Evolutionary conservation across 2,329 filamentous ascomycete species (phyloP), one percentile per base, ranked within the genome.

Genomic region (Thyridium curvatum): DNA sequence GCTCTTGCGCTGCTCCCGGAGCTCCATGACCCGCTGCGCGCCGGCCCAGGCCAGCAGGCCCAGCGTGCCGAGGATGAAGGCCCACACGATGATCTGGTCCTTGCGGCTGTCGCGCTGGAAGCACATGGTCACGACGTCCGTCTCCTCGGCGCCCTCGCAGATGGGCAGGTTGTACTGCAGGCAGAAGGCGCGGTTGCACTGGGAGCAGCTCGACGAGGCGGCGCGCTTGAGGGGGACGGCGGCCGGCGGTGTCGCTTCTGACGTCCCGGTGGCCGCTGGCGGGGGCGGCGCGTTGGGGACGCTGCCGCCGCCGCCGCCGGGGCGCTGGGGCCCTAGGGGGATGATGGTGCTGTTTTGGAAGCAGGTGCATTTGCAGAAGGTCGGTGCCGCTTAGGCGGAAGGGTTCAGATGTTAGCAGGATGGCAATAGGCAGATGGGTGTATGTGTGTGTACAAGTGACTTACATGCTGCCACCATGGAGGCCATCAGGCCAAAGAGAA

Each of bases 361-460:
- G 64, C 79, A 83, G 49, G 77, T 82, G 63, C 79, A 83, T 69
- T 83, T 83, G 68, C 79, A 83, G 56, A 82, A 83, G 2, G 74
- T 76, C 14, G 76, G 77, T 32, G 76, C 71, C 26, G 72, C 77
- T 82, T 51, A 12, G 29, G 10, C 39, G 12, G 28, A 18, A 30
- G 31, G 21, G 21, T n/a, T n/a, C n/a, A n/a, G n/a, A 16, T 39
- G 46, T 58, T 45, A 55, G 54, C 45, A 41, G 30, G 30, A 31
- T 6, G 21, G 30, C 35, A n/a, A 41, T 26, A 14, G 18, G 39
- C 35, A 34, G 10, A 12, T 38, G 32, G 14, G 10, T 26, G 34
- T 17, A 31, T 28, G 31, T 18, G 17, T 30, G 32, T 32, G 30
- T 30, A 26, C n/a, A n/a, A n/a, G n/a, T n/a, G n/a, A 52, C 65